phyloP scores from a whole-genome alignment of 345 rosid genomes.

The Moricandia moricandioides region DNA sequence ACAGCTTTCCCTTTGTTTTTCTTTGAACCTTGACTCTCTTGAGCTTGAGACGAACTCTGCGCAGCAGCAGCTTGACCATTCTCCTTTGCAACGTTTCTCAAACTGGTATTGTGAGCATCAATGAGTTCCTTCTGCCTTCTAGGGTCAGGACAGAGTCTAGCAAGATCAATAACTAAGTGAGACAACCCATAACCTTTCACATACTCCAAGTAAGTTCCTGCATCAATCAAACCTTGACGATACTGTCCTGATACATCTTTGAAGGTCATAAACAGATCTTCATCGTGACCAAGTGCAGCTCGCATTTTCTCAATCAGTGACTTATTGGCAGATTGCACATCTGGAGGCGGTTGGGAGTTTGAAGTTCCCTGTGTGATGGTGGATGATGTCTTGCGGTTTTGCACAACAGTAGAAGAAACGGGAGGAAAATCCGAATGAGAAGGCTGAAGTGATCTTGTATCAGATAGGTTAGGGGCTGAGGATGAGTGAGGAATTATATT shows the following conservation, averaged over 20 bases:
- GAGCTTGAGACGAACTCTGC: conserved; percentile 28
- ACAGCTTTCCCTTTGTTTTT: conserved; percentile 51
- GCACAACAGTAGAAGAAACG: conserved; percentile 49
- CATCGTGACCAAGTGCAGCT: conserved; percentile 61
- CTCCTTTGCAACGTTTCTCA: conserved; percentile 38
- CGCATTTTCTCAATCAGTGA: conserved; percentile 80
- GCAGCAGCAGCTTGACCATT: conserved; percentile 23
- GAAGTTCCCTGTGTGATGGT: conserved; percentile 21
- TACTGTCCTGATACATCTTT: conserved; percentile 73
- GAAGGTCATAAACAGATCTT: conserved; percentile 64
- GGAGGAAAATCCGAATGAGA: conserved; percentile 71
- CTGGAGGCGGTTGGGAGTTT: conserved; percentile 37
- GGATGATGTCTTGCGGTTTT: conserved; percentile 37
- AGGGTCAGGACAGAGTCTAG: conserved; percentile 78
- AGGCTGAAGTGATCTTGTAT: conserved; percentile 33
- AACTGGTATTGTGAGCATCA: conserved; percentile 54
- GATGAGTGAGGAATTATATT: conserved; percentile 58
- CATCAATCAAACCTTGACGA: conserved; percentile 73
- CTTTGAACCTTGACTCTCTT: conserved; percentile 28
- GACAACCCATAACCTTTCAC: conserved; percentile 67
- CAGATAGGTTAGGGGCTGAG: conserved; percentile 70
- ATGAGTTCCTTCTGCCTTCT: conserved; percentile 82
- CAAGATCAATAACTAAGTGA: conserved; percentile 77
- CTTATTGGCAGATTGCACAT: conserved; percentile 76
- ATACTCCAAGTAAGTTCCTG: conserved; percentile 58